These are phyloP conservation scores for Cardamine resedifolia DNA, from an alignment of 345 rosid species.

Conservation along the genomic window DNA sequence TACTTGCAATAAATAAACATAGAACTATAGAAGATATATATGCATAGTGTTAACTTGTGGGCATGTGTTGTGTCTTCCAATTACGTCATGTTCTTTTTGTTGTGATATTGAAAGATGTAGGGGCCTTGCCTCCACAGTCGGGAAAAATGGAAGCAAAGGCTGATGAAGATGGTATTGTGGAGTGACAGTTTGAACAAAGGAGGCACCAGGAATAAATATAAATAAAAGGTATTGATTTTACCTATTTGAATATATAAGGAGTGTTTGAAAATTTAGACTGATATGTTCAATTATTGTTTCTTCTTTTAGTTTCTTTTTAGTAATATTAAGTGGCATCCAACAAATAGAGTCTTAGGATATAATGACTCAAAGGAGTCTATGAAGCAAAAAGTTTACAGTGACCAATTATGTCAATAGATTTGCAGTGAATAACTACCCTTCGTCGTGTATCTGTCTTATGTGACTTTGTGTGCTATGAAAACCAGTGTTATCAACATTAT, in stretches of 20 bases:
- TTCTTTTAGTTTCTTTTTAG: slow-evolving; percentile 19
- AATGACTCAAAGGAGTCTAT: slow-evolving; percentile 35
- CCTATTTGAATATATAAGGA: slow-evolving; percentile 21
- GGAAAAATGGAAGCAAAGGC: slow-evolving; percentile 3
- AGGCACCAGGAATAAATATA: slow-evolving; percentile 36
- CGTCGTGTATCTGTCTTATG: slow-evolving; percentile 41
- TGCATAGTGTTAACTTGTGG: slow-evolving; percentile 23
- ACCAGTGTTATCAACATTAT: slow-evolving; percentile 39
- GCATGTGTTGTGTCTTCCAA: slow-evolving; percentile 15
- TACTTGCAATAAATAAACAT: slow-evolving; percentile 28
- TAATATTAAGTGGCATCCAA: slow-evolving; percentile 31
- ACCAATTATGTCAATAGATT: slow-evolving; percentile 38
- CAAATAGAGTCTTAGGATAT: slow-evolving; percentile 39
- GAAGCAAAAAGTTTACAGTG: slow-evolving; percentile 35
- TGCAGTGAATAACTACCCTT: slow-evolving; percentile 39
- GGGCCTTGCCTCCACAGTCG: slow-evolving; percentile 38
- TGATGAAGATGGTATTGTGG: slow-evolving; percentile 30
- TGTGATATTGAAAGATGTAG: slow-evolving; percentile 40
- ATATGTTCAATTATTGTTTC: slow-evolving; percentile 37
- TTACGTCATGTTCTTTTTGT: slow-evolving; percentile 10
- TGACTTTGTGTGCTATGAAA: slow-evolving; percentile 34
- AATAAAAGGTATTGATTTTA: slow-evolving; percentile 22
- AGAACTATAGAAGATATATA: slow-evolving; percentile 2
- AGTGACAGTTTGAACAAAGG: slow-evolving; percentile 51
- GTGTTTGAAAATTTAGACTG: slow-evolving; percentile 21